phyloP scores from a whole-genome alignment of 306 rosid species.

The Abrus precatorius region DNA sequence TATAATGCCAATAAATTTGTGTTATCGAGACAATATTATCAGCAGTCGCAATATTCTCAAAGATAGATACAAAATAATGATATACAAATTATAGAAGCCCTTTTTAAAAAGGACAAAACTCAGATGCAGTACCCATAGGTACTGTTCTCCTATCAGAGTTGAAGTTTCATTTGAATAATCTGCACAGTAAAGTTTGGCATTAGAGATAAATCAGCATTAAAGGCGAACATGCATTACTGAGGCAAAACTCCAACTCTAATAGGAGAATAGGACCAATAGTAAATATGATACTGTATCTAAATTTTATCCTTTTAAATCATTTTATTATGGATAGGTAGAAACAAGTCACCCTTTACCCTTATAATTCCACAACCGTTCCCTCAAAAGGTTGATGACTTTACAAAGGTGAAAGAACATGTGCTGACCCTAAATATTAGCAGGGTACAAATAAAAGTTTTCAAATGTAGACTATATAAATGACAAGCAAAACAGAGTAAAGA shows the following conservation, averaged over 20 bases:
- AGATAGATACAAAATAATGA: background rate
- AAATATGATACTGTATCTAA: too few relatives aligned
- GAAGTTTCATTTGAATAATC: too few relatives aligned
- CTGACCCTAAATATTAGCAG: background rate
- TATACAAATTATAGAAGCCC: background rate
- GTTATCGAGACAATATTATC: background rate
- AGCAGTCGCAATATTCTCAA: conserved; percentile 4
- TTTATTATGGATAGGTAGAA: background rate
- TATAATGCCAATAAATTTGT: background rate
- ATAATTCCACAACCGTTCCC: background rate
- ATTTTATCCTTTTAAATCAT: too few relatives aligned
- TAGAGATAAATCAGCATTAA: too few relatives aligned
- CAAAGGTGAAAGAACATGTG: background rate
- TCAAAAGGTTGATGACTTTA: conserved; percentile 1
- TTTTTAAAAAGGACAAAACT: background rate
- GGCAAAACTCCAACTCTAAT: too few relatives aligned
- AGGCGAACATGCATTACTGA: too few relatives aligned
- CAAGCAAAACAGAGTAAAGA: background rate
- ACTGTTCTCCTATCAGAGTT: too few relatives aligned
- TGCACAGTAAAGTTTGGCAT: too few relatives aligned
- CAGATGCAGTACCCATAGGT: too few relatives aligned
- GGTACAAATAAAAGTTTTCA: background rate
- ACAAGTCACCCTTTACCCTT: background rate
- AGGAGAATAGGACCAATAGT: too few relatives aligned
- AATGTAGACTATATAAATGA: background rate